phyloP scores from a whole-genome alignment of 2,329 filamentous ascomycete species.

The Scedosporium dehoogii region DNA sequence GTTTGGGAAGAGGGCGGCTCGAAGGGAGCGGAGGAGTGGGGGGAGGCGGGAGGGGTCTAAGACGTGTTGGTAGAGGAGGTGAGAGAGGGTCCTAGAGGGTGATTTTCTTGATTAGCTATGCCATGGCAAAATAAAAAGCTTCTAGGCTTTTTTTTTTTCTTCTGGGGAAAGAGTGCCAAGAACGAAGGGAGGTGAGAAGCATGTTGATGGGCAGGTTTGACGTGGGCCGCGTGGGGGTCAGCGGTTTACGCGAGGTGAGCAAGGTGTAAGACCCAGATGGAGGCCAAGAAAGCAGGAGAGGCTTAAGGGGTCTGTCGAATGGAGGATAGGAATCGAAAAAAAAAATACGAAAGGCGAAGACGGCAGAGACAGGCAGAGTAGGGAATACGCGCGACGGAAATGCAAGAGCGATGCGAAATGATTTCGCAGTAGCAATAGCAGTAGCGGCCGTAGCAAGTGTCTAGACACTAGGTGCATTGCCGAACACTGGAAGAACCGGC shows the following conservation, averaged over 20 bases:
- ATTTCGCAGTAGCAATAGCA: neutral
- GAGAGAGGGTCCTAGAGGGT: constrained; percentile 42
- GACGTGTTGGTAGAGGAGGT: constrained; percentile 44
- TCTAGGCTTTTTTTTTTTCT: neutral
- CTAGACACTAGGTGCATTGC: too few species aligned
- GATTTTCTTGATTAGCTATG: neutral
- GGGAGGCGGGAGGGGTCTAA: constrained; percentile 57
- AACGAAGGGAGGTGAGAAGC: neutral
- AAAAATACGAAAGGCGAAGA: neutral
- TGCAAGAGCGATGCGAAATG: neutral
- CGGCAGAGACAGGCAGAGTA: neutral
- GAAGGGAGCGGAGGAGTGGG: constrained; percentile 57
- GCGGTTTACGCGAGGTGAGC: neutral
- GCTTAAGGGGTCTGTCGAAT: neutral
- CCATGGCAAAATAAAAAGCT: neutral
- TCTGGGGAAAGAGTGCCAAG: neutral
- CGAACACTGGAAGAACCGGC: neutral
- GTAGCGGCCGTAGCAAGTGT: neutral
- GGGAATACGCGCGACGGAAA: neutral
- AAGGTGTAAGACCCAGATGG: neutral
- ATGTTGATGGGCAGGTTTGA: neutral
- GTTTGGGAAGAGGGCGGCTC: constrained; percentile 76
- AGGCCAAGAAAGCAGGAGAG: neutral
- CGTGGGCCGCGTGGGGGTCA: neutral
- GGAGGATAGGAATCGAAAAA: neutral